phyloP scores from a whole-genome alignment of 345 rosid genomes.

The Isatis tinctoria region DNA sequence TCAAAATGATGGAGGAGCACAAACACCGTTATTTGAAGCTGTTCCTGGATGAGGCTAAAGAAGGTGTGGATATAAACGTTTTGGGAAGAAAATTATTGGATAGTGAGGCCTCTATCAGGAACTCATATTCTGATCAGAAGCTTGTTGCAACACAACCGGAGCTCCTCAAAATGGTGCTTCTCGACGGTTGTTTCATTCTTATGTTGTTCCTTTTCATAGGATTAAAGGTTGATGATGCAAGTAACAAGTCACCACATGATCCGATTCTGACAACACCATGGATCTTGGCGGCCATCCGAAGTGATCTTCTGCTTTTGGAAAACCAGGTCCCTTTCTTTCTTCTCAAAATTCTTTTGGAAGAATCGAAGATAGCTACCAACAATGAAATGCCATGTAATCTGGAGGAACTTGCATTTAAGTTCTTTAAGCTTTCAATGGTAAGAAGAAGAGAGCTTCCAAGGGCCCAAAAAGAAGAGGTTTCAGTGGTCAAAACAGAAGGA shows the following conservation, averaged over 20 bases:
- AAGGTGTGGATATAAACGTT: too few species aligned
- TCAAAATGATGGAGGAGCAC: neutral
- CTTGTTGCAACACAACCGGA: neutral
- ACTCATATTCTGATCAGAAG: neutral
- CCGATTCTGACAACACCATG: slow-evolving; percentile 43
- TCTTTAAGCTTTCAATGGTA: slow-evolving; percentile 32
- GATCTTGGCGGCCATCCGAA: slow-evolving; percentile 33
- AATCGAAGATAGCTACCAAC: neutral
- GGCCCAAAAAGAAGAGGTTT: too few species aligned
- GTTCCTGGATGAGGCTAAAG: neutral
- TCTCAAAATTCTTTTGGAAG: slow-evolving; percentile 34
- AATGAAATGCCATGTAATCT: slow-evolving; percentile 21
- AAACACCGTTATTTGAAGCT: neutral
- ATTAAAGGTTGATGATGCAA: neutral
- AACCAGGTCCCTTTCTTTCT: slow-evolving; percentile 55
- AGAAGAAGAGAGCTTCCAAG: too few species aligned
- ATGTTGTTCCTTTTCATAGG: slow-evolving; percentile 41
- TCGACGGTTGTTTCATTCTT: slow-evolving; percentile 55
- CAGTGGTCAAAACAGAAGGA: too few species aligned
- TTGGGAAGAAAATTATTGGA: too few species aligned
- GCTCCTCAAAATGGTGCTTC: slow-evolving; percentile 40
- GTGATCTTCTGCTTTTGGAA: slow-evolving; percentile 49
- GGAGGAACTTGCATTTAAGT: slow-evolving; percentile 34
- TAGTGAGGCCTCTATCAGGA: too few species aligned
- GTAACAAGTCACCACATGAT: slow-evolving; percentile 24